Percentiles rank a stretch among this genome's conserved stretches.
Conservation (phyloP, 2,329 filamentous ascomycete species). For the Diaporthe caulivora region DNA sequence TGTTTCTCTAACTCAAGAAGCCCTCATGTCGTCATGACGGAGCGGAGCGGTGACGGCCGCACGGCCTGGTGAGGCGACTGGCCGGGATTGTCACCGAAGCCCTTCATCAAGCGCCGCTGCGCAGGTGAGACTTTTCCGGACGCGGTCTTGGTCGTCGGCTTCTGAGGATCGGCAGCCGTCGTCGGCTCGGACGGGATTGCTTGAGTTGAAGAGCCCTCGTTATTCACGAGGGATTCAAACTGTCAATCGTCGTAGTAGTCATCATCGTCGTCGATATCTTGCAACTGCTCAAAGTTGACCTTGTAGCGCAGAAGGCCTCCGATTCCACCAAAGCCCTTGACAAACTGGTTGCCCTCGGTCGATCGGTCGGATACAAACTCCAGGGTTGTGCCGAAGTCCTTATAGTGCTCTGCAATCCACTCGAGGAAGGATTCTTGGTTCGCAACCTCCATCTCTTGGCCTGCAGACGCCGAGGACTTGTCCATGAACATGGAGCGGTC, state of each 20-base stretch:
- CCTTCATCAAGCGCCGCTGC: slow-evolving; percentile 62
- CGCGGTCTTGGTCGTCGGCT: slow-evolving; percentile 57
- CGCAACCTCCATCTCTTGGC: slow-evolving; percentile 96
- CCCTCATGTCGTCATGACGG: slow-evolving; percentile 76
- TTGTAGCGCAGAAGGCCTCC: slow-evolving; percentile 98
- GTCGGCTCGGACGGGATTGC: slow-evolving; percentile 55
- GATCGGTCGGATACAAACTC: slow-evolving; percentile 99
- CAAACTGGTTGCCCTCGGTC: slow-evolving; percentile 99
- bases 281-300: slow-evolving; percentile 99
- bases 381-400: slow-evolving; percentile 93
- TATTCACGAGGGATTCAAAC: slow-evolving; percentile 85
- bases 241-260: slow-evolving; percentile 98
- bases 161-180: slow-evolving; percentile 49
- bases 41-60: slow-evolving; percentile 76
- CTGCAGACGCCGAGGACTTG: slow-evolving; percentile 76
- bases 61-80: slow-evolving; percentile 63
- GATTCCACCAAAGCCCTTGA: slow-evolving; percentile 99
- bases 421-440: slow-evolving; percentile 95
- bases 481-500: slow-evolving; percentile 92
- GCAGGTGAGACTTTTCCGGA: slow-evolving; percentile 49
- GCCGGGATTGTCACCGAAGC: slow-evolving; percentile 58
- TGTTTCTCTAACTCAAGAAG: slow-evolving; percentile 61
- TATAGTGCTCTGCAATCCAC: slow-evolving; percentile 99
- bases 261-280: slow-evolving; percentile 89
- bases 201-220: slow-evolving; percentile 85